These are phyloP conservation scores for Coccomyxa sp. DNA, from an alignment of 139 green algal genomes.

Conservation along the genomic window DNA sequence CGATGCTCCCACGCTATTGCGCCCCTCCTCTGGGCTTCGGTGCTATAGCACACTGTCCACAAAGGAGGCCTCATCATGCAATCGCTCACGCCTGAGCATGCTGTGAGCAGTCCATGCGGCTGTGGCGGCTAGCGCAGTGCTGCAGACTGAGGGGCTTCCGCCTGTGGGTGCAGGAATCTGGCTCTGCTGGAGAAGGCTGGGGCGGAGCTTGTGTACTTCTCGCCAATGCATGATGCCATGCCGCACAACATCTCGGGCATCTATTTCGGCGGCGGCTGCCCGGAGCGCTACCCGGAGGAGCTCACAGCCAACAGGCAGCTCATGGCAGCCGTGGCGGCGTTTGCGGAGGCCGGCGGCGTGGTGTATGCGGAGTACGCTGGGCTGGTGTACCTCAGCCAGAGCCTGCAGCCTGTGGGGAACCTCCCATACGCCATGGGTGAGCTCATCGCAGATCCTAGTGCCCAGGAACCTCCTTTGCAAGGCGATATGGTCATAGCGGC, in stretches of 20 bases:
- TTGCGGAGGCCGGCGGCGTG: slow-evolving; percentile 79
- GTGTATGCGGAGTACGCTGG: slow-evolving; percentile 88
- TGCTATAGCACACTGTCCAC: too few species aligned
- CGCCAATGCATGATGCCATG: slow-evolving; percentile 80
- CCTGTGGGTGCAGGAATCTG: slow-evolving; percentile 51
- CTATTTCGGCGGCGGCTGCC: slow-evolving; percentile 83
- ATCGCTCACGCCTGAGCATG: neutral
- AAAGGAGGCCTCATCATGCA: neutral
- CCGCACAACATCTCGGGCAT: slow-evolving; percentile 67
- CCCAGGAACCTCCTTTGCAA: too few species aligned
- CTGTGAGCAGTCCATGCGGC: neutral
- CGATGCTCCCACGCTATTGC: neutral
- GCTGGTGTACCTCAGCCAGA: slow-evolving; percentile 81
- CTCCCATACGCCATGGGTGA: slow-evolving; percentile 34
- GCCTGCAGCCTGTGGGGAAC: slow-evolving; percentile 35
- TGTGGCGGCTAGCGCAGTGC: too few species aligned
- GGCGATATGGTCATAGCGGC: too few species aligned
- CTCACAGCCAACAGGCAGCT: slow-evolving; percentile 69
- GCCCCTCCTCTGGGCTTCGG: neutral
- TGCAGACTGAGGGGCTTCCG: too few species aligned
- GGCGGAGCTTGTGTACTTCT: slow-evolving; percentile 87
- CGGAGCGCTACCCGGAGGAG: slow-evolving; percentile 54
- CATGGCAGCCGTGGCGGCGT: slow-evolving; percentile 59
- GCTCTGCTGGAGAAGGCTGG: slow-evolving; percentile 52
- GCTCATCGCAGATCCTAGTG: too few species aligned